Evolutionary conservation across 2,329 filamentous ascomycete species (phyloP).

Genomic region (Onygenales sp.): DNA sequence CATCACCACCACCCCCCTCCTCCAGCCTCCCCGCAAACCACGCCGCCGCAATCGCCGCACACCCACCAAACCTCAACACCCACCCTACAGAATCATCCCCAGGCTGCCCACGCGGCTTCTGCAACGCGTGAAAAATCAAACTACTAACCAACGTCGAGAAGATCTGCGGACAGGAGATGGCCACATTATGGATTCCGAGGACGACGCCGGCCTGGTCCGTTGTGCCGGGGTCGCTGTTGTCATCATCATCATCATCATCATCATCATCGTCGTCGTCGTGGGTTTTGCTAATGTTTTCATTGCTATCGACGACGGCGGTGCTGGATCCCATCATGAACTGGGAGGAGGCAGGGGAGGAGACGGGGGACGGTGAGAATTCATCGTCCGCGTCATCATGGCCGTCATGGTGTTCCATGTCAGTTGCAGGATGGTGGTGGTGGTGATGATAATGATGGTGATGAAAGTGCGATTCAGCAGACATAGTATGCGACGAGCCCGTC

Average conservation of each 20-base stretch:
- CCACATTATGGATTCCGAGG: constrained; percentile 90
- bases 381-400: constrained; percentile 18
- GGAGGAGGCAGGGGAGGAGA: neutral
- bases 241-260: constrained; percentile 37
- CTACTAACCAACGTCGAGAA: constrained; percentile 78
- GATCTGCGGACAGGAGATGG: constrained; percentile 84
- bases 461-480: neutral
- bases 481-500: constrained; percentile 20
- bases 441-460: neutral
- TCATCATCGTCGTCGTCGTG: constrained; percentile 14
- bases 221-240: constrained; percentile 29
- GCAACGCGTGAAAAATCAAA: constrained; percentile 71
- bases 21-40: constrained; percentile 59
- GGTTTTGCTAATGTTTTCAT: neutral
- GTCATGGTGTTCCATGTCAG: neutral
- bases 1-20: constrained; percentile 40
- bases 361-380: constrained; percentile 10
- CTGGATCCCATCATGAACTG: neutral
- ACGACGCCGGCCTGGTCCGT: constrained; percentile 80
- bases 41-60: constrained; percentile 67
- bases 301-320: neutral
- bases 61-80: constrained; percentile 74
- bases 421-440: too few relatives aligned
- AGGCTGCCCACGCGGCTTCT: constrained; percentile 75
- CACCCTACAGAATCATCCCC: constrained; percentile 82